Conservation (phyloP, 1,284 basidiomycete species). For the Sanghuangporus baumii region DNA sequence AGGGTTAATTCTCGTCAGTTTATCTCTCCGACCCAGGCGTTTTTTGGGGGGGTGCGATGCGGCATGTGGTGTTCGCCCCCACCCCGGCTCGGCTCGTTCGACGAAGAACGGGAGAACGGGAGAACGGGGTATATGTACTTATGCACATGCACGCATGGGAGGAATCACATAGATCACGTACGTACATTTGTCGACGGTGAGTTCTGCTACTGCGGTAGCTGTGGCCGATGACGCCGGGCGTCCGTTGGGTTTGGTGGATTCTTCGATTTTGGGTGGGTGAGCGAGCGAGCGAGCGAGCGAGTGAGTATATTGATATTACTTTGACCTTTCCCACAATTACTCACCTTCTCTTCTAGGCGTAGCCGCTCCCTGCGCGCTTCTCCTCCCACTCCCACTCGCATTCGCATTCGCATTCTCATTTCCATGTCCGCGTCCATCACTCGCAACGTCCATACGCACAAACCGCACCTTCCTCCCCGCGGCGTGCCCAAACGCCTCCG, state of each 20-base stretch:
- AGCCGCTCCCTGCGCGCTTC: slow-evolving; percentile 19
- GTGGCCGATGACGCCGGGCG: slow-evolving; percentile 20
- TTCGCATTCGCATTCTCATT: background rate
- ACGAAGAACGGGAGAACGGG: background rate
- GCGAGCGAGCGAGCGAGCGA: no score
- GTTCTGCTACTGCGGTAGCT: slow-evolving; percentile 53
- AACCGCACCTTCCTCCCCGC: slow-evolving; percentile 56
- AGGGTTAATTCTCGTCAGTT: no score
- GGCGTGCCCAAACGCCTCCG: slow-evolving; percentile 51
- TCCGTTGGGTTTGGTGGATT: no score
- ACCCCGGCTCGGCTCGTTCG: no score
- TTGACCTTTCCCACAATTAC: no score
- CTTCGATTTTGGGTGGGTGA: no score
- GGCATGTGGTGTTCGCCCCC: no score
- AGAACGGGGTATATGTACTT: background rate
- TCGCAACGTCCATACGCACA: slow-evolving; percentile 52
- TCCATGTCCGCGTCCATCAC: no score
- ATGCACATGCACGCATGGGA: no score
- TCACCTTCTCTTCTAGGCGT: no score
- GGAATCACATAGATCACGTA: slow-evolving; percentile 10
- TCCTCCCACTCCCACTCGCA: background rate
- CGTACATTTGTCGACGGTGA: slow-evolving; percentile 53
- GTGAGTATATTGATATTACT: no score
- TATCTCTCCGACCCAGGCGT: background rate
- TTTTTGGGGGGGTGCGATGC: no score